Conservation (phyloP, 805 yeast species). For the Teunomyces funiuensis region DNA sequence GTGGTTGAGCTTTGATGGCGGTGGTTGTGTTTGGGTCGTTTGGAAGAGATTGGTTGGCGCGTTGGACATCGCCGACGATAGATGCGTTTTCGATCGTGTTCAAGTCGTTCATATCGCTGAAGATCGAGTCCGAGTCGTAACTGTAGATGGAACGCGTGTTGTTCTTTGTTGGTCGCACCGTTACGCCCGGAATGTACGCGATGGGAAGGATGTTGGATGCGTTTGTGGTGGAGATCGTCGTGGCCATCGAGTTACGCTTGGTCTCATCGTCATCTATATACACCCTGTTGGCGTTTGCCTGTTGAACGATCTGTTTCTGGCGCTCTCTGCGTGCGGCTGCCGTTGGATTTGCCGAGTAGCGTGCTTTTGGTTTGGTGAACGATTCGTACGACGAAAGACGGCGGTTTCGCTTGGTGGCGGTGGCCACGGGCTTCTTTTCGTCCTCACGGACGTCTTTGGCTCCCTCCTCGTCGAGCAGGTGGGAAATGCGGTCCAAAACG, state of each 20-base stretch:
- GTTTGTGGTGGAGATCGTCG: conserved; percentile 65
- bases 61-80: conserved; percentile 40
- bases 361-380: conserved; percentile 41
- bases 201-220: conserved; percentile 89
- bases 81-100: conserved; percentile 48
- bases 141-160: conserved; percentile 45
- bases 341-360: conserved; percentile 10
- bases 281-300: conserved; percentile 13
- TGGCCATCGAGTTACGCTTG: conserved; percentile 47
- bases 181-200: conserved; percentile 93
- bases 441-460: conserved; percentile 8
- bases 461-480: conserved; percentile 5
- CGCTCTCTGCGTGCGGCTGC: conserved; percentile 13
- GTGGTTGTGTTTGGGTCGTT: conserved; percentile 53
- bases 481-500: conserved; percentile 10
- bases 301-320: conserved; percentile 15
- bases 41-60: conserved; percentile 17
- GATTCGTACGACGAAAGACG: conserved; percentile 44
- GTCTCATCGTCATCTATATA: conserved; percentile 19
- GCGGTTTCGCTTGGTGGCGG: conserved; percentile 5
- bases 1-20: conserved; percentile 75
- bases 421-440: too few relatives aligned
- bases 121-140: conserved; percentile 42
- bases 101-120: conserved; percentile 34
- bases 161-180: conserved; percentile 52